phyloP scores from a whole-genome alignment of 345 rosid species.

The Leavenworthia alabamica region DNA sequence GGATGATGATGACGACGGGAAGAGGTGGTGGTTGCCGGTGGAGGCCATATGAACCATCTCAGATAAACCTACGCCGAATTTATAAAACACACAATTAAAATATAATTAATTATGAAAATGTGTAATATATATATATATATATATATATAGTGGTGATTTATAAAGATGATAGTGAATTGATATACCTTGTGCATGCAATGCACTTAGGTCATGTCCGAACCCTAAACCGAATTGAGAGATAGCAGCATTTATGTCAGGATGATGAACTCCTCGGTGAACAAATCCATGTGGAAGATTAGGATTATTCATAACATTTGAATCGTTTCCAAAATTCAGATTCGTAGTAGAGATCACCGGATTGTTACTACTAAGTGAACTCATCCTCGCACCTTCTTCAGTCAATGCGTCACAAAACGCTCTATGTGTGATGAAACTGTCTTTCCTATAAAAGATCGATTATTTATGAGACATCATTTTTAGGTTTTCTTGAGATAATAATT shows the following conservation, averaged over 20 bases:
- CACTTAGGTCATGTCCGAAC: constrained; percentile 42
- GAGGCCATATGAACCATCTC: constrained; percentile 57
- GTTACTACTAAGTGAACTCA: constrained; percentile 37
- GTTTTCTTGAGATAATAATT: neutral
- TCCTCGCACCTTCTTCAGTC: constrained; percentile 70
- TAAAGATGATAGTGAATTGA: neutral
- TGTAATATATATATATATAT: neutral
- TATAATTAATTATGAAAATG: neutral
- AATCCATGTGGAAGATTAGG: constrained; percentile 49
- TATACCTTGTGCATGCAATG: constrained; percentile 35
- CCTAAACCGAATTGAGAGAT: constrained; percentile 45
- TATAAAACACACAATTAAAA: neutral
- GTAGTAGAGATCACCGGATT: constrained; percentile 26
- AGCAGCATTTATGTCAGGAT: constrained; percentile 33
- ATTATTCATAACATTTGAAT: constrained; percentile 16
- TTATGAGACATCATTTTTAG: constrained; percentile 2
- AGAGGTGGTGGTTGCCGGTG: constrained; percentile 36
- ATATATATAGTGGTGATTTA: neutral
- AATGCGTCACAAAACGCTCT: constrained; percentile 95
- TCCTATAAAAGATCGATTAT: constrained; percentile 39
- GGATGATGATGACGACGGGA: constrained; percentile 43
- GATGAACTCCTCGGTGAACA: constrained; percentile 41
- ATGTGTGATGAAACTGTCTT: constrained; percentile 92
- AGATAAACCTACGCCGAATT: constrained; percentile 31
- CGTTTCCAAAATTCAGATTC: constrained; percentile 56